A percentile compares a stretch with the other conserved stretches of the same genome.
phyloP scores from a whole-genome alignment of 192 early-diverging fungal species.

The Haplosporangium gracile region DNA sequence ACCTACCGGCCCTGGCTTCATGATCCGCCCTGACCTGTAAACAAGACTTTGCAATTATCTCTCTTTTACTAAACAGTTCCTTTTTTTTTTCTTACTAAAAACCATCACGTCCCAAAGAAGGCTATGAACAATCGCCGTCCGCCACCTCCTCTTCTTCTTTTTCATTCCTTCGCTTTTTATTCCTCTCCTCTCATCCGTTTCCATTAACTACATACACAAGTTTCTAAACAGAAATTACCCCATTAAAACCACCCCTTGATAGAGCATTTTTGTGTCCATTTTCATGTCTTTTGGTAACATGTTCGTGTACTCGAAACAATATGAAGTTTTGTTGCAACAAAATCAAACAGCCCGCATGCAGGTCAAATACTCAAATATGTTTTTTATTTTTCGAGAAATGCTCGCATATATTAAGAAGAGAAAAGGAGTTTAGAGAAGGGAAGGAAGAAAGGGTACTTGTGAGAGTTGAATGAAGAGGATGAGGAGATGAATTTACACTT shows the following conservation, averaged over 20 bases:
- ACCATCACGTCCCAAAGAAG: background rate
- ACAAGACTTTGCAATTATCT: background rate
- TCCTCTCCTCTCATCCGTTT: background rate
- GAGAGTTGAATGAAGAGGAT: background rate
- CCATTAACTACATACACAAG: background rate
- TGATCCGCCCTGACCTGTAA: conserved; percentile 84
- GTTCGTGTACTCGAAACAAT: too few species aligned
- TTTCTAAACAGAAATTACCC: too few species aligned
- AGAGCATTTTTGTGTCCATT: background rate
- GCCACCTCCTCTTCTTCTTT: background rate
- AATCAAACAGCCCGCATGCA: too few species aligned
- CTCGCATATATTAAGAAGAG: too few species aligned
- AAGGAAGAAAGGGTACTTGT: background rate
- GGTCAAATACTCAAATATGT: too few species aligned
- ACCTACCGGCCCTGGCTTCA: conserved; percentile 94
- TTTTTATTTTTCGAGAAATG: too few species aligned
- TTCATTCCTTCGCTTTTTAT: background rate
- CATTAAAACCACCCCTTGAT: conserved; percentile 5
- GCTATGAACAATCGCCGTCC: background rate
- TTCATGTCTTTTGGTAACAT: too few species aligned
- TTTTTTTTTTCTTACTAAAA: background rate
- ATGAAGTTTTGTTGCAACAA: too few species aligned
- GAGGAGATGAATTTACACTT: conserved; percentile 24
- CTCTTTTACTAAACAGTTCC: background rate
- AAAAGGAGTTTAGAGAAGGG: too few species aligned